Evolutionary conservation across 352 stramenopile species (phyloP).

Genomic region (Phytophthora quininea): DNA sequence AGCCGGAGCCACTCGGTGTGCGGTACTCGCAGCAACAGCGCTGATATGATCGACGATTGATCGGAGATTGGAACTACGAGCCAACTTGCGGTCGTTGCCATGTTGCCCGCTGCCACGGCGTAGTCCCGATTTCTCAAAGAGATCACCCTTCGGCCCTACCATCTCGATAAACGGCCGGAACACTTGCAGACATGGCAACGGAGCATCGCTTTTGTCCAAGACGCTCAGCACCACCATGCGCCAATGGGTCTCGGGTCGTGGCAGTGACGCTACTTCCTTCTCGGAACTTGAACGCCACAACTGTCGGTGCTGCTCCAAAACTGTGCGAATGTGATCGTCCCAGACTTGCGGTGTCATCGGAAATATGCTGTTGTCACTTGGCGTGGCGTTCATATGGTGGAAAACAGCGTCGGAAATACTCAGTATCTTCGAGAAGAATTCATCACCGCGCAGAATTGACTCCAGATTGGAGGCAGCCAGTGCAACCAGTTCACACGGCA

Average conservation of each 20-base stretch:
- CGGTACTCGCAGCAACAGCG: slow-evolving; percentile 9
- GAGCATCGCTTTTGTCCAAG: slow-evolving; percentile 14
- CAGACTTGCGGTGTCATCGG: slow-evolving; percentile 18
- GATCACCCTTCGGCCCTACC: slow-evolving; percentile 25
- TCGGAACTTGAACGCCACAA: too few relatives aligned
- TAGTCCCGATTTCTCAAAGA: slow-evolving; percentile 11
- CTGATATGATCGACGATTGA: slow-evolving; percentile 15
- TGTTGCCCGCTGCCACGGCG: slow-evolving; percentile 1
- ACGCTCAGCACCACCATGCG: slow-evolving; percentile 14
- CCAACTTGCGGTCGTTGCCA: background rate
- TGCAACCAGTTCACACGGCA: slow-evolving; percentile 59
- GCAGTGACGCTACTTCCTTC: too few relatives aligned
- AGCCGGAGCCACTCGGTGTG: slow-evolving; percentile 11
- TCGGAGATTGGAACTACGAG: background rate
- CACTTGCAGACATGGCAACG: slow-evolving; percentile 19
- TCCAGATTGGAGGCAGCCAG: slow-evolving; percentile 1
- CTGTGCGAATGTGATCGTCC: slow-evolving; percentile 17
- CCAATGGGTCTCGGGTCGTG: slow-evolving; percentile 9
- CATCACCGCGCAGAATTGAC: slow-evolving; percentile 7
- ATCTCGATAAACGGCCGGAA: slow-evolving; percentile 28
- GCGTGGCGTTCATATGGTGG: slow-evolving; percentile 5
- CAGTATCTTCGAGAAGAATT: slow-evolving; percentile 25
- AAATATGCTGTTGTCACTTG: slow-evolving; percentile 9
- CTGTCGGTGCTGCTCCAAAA: slow-evolving; percentile 17
- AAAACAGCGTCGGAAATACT: slow-evolving; percentile 15